Base-by-base conservation (phyloP, 2,329 filamentous ascomycete species). In the Microcyclosporella mali region DNA sequence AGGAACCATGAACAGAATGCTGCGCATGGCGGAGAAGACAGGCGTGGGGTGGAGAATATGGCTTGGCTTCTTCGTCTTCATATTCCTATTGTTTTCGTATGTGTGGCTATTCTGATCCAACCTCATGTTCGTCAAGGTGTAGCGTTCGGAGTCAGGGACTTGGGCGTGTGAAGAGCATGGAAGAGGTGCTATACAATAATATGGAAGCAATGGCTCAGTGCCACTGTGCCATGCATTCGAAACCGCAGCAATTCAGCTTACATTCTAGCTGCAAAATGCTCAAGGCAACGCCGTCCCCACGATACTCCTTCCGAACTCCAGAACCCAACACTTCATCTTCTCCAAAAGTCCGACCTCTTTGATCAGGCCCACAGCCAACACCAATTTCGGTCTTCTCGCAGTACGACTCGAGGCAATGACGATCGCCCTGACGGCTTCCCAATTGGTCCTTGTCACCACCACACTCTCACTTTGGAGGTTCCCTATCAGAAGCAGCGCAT, bases 31-130 rank as follows among this genome's bases (percentile, higher is more conserved):
- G 3, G 79, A 97, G 70, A 77, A 81, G 58, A 94, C 89, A 2
- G 92, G 92, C n/a, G 83, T 98, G 8, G 84, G 88, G 59, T 98
- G 92, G 92, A 90, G 79, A 67, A 85, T 89, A 44, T 98, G 92
- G 92, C 65, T 95, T 39, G 75, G 72, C 33, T 98, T 98, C 68
- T 95, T 98, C 64, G 74, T 80, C 4, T 85, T 82, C 28, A 86
- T 97, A 14, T 78, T 84, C 50, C 62, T 90, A 42, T 65, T 97
- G 53, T 98, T 98, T 66, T 79, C 81, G 55, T 98, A 90, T 65
- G 90, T 97, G 46, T 95, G 90, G 89, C 66, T 95, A 47, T 92
- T 58, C 33, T 60, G 41, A 51, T 33, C n/a, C n/a, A n/a, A n/a
- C n/a, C n/a, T n/a, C n/a, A n/a, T n/a, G n/a, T n/a, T n/a, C n/a